phyloP scores from a whole-genome alignment of 306 rosid species.

The Trifolium pratense region DNA sequence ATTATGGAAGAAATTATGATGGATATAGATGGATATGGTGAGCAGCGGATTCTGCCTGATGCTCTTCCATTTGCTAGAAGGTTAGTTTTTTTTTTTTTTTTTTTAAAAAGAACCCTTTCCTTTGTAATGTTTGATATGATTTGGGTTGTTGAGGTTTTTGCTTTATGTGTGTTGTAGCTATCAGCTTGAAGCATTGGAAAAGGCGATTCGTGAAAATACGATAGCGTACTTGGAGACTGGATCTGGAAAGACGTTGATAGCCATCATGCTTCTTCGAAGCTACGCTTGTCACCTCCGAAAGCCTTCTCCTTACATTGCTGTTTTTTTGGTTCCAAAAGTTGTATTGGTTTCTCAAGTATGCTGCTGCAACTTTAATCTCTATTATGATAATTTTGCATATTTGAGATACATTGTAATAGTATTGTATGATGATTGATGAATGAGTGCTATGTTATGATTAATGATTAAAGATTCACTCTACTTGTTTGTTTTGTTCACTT shows the following conservation, averaged over 20 bases:
- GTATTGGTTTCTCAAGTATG: slow-evolving; percentile 79
- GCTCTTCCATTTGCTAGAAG: neutral
- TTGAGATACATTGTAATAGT: neutral
- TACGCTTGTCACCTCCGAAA: slow-evolving; percentile 69
- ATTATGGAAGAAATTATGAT: neutral
- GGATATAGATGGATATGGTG: neutral
- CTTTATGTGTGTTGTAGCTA: slow-evolving; percentile 56
- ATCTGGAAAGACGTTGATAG: slow-evolving; percentile 85
- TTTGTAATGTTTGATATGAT: neutral
- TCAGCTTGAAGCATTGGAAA: slow-evolving; percentile 78
- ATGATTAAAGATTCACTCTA: slow-evolving; percentile 1
- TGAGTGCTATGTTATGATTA: neutral
- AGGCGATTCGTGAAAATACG: slow-evolving; percentile 66
- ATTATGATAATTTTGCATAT: neutral
- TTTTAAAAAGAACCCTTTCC: neutral
- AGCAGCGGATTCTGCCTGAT: neutral
- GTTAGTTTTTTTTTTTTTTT: neutral
- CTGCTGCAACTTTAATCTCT: neutral
- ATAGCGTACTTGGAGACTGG: slow-evolving; percentile 84
- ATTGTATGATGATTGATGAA: neutral
- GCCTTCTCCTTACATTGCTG: slow-evolving; percentile 65
- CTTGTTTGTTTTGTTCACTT: slow-evolving; percentile 16
- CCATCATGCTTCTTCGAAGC: slow-evolving; percentile 84
- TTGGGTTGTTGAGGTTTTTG: slow-evolving; percentile 1
- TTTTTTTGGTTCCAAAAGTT: slow-evolving; percentile 84